Evolutionary conservation across 306 rosid species (phyloP), one percentile per base, ranked within the genome.

Genomic region (Castanea crenata): DNA sequence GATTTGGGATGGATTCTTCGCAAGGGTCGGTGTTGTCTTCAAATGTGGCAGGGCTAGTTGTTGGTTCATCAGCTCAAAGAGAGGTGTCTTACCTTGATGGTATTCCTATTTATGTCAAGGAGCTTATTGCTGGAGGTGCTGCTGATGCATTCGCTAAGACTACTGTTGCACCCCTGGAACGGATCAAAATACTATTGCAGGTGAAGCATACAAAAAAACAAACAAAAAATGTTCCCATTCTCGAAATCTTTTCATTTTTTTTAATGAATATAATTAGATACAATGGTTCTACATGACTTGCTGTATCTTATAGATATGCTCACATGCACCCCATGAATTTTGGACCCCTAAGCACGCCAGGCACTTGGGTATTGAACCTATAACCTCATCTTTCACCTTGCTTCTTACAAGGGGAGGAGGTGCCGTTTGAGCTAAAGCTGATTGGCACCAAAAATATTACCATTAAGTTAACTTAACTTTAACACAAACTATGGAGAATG

Each of bases 151-250:
- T 96, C 75, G 79, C 99, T 32, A 96, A 91, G 86, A 86, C 92
- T 31, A 31, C 93, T 7, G 94, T 95, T 79, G 99, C 99, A 1
- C 99, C 99, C 19, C 84, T 96, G 20, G 99, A 96, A 81, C 80
- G 99, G 44, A 92, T 85, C 81, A 96, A 96, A 86, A 96, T 96
- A 61, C 92, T 96, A 23, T 88, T 96, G 97, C 99, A 96, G 99
- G 99, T 95, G 38, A 21, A 38, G 25, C 80, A 12, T 70, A 1
- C 38, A n/a, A 13, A 18, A 35, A 2, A 31, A 4, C n/a, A 6
- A 7, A 38, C 1, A 35, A 14, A 46, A 71, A 21, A 5, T 1
- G 20, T 4, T 6, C 5, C 58, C 56, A 31, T 44, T 25, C 23
- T 25, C 18, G 34, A 59, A 14, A 3, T 1, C 19, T 55, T 55